Percentiles rank a stretch among this genome's conserved stretches.
phyloP scores from a whole-genome alignment of 306 rosid genomes.

The Styphnolobium japonicum region DNA sequence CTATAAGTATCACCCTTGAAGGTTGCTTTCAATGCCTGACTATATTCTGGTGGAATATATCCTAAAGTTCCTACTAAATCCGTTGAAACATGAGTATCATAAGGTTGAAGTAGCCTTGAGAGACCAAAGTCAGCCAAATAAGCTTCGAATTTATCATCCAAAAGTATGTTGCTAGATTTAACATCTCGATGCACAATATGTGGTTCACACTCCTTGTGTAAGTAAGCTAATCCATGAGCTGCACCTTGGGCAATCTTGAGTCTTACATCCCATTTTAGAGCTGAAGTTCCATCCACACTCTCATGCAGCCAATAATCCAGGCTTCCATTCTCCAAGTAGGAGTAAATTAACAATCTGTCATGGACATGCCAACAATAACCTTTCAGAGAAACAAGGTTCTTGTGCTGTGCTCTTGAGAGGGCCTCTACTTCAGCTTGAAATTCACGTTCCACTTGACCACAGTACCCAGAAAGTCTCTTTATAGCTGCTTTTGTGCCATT shows the following conservation, averaged over 20 bases:
- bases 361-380: slow-evolving; percentile 67
- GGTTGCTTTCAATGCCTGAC: slow-evolving; percentile 71
- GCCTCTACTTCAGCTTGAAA: slow-evolving; percentile 90
- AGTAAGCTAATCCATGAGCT: slow-evolving; percentile 68
- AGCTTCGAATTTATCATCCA: slow-evolving; percentile 65
- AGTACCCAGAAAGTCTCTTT: slow-evolving; percentile 82
- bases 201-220: slow-evolving; percentile 75
- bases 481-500: slow-evolving; percentile 69
- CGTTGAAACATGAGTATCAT: slow-evolving; percentile 74
- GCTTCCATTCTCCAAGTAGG: slow-evolving; percentile 86
- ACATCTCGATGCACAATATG: slow-evolving; percentile 73
- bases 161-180: slow-evolving; percentile 79
- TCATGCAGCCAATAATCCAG: slow-evolving; percentile 87
- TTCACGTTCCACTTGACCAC: slow-evolving; percentile 85
- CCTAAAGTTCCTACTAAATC: slow-evolving; percentile 82
- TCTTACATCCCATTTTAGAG: slow-evolving; percentile 65
- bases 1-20: slow-evolving; percentile 77
- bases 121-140: slow-evolving; percentile 85
- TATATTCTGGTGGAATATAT: slow-evolving; percentile 79
- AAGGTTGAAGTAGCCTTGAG: slow-evolving; percentile 68
- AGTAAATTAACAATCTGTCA: slow-evolving; percentile 72
- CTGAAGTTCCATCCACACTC: slow-evolving; percentile 48
- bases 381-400: slow-evolving; percentile 77
- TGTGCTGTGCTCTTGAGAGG: slow-evolving; percentile 85
- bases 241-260: slow-evolving; percentile 77